Evolutionary conservation across 345 rosid species (phyloP).

Genomic region (Boechera retrofracta): DNA sequence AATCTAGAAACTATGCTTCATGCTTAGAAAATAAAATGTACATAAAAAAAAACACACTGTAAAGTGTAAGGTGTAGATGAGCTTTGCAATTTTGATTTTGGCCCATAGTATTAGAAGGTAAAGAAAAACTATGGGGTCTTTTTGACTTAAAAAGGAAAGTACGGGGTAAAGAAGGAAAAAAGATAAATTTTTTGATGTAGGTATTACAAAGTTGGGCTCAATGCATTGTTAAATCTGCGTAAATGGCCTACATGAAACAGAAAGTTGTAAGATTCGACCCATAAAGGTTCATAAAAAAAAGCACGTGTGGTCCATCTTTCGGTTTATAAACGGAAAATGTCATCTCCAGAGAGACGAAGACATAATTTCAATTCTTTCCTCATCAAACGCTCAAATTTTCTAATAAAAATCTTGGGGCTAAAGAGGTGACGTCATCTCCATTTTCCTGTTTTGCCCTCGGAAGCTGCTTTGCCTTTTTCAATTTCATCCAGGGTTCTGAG

Average conservation of each 20-base stretch:
- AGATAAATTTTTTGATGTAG: background rate
- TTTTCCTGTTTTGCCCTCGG: slow-evolving; percentile 38
- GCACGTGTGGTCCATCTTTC: slow-evolving; percentile 32
- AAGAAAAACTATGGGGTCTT: background rate
- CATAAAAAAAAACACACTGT: background rate
- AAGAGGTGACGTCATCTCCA: slow-evolving; percentile 44
- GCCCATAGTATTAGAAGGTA: background rate
- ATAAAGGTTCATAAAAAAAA: slow-evolving; percentile 16
- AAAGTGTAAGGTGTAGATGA: slow-evolving; percentile 25
- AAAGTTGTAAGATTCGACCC: slow-evolving; percentile 27
- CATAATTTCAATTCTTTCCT: slow-evolving; percentile 23
- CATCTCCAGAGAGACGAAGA: slow-evolving; percentile 24
- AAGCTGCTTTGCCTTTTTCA: slow-evolving; percentile 37
- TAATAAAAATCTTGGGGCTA: background rate
- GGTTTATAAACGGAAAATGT: slow-evolving; percentile 19
- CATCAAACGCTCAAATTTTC: background rate
- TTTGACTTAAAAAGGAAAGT: background rate
- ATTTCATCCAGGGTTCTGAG: slow-evolving; percentile 38
- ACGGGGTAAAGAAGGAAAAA: background rate
- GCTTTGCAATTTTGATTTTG: slow-evolving; percentile 10
- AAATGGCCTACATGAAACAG: slow-evolving; percentile 34
- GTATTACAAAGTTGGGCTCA: slow-evolving; percentile 24
- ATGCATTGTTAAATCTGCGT: background rate
- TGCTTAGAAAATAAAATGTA: background rate
- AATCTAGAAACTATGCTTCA: slow-evolving; percentile 64